Evolutionary conservation across 371 early-diverging fungal genomes (phyloP), one percentile per base, ranked within the genome.

Genomic region (Mucor mucedo): DNA sequence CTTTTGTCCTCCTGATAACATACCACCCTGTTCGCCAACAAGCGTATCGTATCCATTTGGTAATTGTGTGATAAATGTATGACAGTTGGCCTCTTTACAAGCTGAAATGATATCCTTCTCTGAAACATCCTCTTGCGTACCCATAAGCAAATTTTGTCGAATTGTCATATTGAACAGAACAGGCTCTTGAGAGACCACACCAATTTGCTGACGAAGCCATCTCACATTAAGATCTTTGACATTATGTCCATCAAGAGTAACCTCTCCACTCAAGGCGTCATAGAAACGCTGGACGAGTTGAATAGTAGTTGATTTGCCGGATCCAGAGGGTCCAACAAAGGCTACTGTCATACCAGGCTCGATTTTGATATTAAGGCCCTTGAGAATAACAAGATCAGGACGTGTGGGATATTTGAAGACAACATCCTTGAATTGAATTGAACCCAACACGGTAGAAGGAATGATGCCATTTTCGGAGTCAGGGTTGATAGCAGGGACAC

Each of bases 1-100:
- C 63, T 89, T 90, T 73, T 97, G 95, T 8, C 96, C 97, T 35
- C 95, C 96, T 33, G 90, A 89, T 9, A 97, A 74, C 53, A 84
- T 78, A 7, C 84, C 73, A 32, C 82, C 82, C 35, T 58, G 55
- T 35, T 78, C 75, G 32, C 71, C 73, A 5, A 93, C 87, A 3
- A 85, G 68, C 0, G 95, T 93, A 44, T 92, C 84, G 63, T 91
- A 90, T 21, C 86, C 87, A 2, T 82, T 66, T 2, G 92, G 90
- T 53, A 94, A 86, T 3, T 65, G 55, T 11, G 66, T 58, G 60
- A 95, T 87, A 63, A 95, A 95, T 0, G 62, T 68, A 27, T 79
- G 80, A 3, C 89, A 92, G 64, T 93, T 90, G 9, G 93, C 93
- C 55, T 82, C 71, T 39, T 70, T 68, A 11, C 91, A 90, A 0